Base-by-base conservation (phyloP, 1,139 yeast species). In the Scheffersomyces cryptocercus region DNA sequence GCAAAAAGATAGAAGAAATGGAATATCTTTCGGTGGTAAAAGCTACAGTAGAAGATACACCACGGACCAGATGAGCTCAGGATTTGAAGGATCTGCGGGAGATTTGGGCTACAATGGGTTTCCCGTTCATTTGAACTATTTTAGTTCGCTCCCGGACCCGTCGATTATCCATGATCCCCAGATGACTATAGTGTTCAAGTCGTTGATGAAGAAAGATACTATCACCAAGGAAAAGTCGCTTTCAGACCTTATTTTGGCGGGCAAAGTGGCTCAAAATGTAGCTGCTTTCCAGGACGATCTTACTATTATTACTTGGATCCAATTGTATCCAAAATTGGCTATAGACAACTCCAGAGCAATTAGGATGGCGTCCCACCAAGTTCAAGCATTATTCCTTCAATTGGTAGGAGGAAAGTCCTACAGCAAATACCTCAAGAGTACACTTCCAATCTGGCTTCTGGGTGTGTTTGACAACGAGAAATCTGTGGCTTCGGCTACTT, bases 221-320 rank as follows among this genome's bases (percentile, higher is more conserved):
- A 84, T 82, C 16, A 93, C 99, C 0, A 87, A 84, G 58, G 96
- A 89, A 55, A 87, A 85, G 57, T 90, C 95, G 0, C 67, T 89
- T 30, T 63, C 55, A 9, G 95, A 88, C 33, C 65, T 91, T 29
- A 47, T 50, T 16, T 48, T 42, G 6, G 29, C 43, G 14, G 37
- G 37, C n/a, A 36, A 40, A 14, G 12, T 3, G 58, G 60, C 3
- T 42, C 42, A 3, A 44, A 48, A 2, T 41, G 49, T 30, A 31
- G 41, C 42, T 3, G 54, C 62, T 4, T 56, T 59, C 8, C 56
- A 55, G 13, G 77, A 81, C 48, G 84, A 85, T 38, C 52, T 79
- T 46, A 75, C 78, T 2, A 57, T 83, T 6, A 67, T 79, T 6
- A 76, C 89, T 3, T 90, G 96, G 96, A 73, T 87, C 29, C 96